Conservation (phyloP, 2,329 filamentous ascomycete species). For the Rhinocladiella similis region DNA sequence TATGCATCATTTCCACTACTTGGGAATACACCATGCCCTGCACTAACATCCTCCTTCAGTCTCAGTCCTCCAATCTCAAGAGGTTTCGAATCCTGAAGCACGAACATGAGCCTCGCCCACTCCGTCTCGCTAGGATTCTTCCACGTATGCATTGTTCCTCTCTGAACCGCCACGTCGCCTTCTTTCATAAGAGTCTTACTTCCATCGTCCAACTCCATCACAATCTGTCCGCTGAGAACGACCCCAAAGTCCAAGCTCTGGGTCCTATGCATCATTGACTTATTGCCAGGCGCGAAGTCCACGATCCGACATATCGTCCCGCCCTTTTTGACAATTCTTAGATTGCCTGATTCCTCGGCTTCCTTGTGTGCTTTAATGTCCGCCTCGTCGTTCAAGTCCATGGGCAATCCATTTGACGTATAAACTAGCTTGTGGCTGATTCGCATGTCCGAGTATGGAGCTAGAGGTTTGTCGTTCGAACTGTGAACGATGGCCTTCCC, state of each 20-base stretch:
- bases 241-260: slow-evolving; percentile 56
- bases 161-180: slow-evolving; percentile 56
- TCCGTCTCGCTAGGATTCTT: slow-evolving; percentile 48
- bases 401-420: not conserved
- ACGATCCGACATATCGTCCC: slow-evolving; percentile 50
- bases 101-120: slow-evolving; percentile 50
- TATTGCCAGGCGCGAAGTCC: slow-evolving; percentile 46
- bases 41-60: slow-evolving; percentile 5
- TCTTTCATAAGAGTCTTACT: slow-evolving; percentile 45
- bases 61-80: slow-evolving; percentile 12
- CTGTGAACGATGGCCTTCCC: slow-evolving; percentile 27
- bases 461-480: not conserved
- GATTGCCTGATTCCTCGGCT: slow-evolving; percentile 22
- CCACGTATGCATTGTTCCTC: slow-evolving; percentile 54
- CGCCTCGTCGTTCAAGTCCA: slow-evolving; percentile 4
- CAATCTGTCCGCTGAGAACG: slow-evolving; percentile 54
- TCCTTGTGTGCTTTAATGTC: slow-evolving; percentile 7
- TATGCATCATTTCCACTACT: slow-evolving; percentile 4
- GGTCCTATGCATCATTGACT: slow-evolving; percentile 53
- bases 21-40: slow-evolving; percentile 1
- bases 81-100: slow-evolving; percentile 40
- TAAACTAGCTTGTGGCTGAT: slow-evolving; percentile 25
- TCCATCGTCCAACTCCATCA: slow-evolving; percentile 53
- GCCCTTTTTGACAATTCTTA: slow-evolving; percentile 37
- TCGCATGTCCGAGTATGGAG: not conserved